A percentile compares a stretch with the other conserved stretches of the same genome.
These are phyloP conservation scores for Fragaria iinumae DNA, from an alignment of 306 rosid species.

Conservation along the genomic window DNA sequence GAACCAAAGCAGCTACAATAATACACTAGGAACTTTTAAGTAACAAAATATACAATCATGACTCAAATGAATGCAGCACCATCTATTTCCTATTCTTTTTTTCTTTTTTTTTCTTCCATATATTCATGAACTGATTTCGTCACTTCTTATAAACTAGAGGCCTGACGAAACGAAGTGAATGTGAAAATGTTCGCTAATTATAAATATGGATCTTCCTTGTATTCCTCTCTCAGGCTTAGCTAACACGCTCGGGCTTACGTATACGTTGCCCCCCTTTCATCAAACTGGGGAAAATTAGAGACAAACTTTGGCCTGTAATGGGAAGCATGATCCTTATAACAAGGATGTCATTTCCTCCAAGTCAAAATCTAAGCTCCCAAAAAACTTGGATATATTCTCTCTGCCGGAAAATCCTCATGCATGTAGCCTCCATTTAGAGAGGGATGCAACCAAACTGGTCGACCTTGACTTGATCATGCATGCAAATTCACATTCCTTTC, in stretches of 20 bases:
- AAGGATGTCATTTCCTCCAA: constrained; percentile 19
- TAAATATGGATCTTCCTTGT: constrained; percentile 37
- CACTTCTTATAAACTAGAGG: constrained; percentile 11
- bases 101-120: background rate
- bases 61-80: background rate
- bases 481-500: constrained; percentile 1
- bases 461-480: background rate
- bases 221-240: constrained; percentile 34
- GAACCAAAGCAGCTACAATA: constrained; percentile 13
- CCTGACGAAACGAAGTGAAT: constrained; percentile 16
- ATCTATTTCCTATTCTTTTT: background rate
- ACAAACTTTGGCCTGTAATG: constrained; percentile 30
- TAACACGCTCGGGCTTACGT: constrained; percentile 20
- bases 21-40: background rate
- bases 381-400: constrained; percentile 23
- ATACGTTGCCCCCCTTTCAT: constrained; percentile 13
- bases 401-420: constrained; percentile 21
- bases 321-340: constrained; percentile 30
- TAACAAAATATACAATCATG: background rate
- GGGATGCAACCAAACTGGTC: constrained; percentile 8
- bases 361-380: constrained; percentile 45
- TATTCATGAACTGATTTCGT: constrained; percentile 5
- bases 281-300: constrained; percentile 34
- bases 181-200: background rate
- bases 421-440: background rate